Conservation (phyloP, 2,329 filamentous ascomycete genomes). For the Eurotiales sp. region DNA sequence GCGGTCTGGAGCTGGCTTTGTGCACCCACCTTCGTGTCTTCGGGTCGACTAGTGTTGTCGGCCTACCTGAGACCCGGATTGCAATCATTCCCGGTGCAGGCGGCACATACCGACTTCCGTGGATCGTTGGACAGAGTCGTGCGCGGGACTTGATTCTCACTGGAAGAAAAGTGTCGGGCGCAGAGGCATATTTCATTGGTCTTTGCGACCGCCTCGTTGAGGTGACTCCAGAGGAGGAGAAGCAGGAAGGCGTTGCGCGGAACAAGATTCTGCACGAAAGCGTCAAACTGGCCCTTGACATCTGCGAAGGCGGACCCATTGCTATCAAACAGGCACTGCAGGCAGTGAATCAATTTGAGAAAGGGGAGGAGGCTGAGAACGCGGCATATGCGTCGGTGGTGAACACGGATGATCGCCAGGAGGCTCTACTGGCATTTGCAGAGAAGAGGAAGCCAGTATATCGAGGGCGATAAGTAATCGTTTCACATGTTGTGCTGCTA, state of each 20-base stretch:
- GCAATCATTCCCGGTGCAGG: conserved; percentile 94
- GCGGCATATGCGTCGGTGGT: conserved; percentile 81
- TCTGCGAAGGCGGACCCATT: conserved; percentile 85
- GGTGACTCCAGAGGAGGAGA: conserved; percentile 55
- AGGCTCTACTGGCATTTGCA: conserved; percentile 81
- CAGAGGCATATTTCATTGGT: conserved; percentile 88
- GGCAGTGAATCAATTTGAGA: conserved; percentile 66
- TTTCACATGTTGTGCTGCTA: no score
- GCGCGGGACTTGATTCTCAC: conserved; percentile 91
- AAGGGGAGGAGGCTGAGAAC: conserved; percentile 74
- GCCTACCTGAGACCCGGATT: conserved; percentile 84
- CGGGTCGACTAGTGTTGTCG: conserved; percentile 71
- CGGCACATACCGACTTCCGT: conserved; percentile 82
- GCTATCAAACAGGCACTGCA: conserved; percentile 74
- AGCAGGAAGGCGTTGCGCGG: conserved; percentile 57
- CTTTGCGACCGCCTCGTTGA: conserved; percentile 88
- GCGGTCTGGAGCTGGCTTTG: conserved; percentile 88
- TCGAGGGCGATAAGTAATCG: conserved; percentile 44
- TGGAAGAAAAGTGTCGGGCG: conserved; percentile 74
- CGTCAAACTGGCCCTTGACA: conserved; percentile 73
- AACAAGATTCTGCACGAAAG: conserved; percentile 70
- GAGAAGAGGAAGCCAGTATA: conserved; percentile 71
- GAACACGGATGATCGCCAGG: conserved; percentile 77
- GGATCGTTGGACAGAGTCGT: conserved; percentile 71
- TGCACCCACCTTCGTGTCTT: conserved; percentile 87